These are phyloP conservation scores for Sclerotinia spermophila DNA, from an alignment of 2,329 filamentous ascomycete species.

Conservation along the genomic window DNA sequence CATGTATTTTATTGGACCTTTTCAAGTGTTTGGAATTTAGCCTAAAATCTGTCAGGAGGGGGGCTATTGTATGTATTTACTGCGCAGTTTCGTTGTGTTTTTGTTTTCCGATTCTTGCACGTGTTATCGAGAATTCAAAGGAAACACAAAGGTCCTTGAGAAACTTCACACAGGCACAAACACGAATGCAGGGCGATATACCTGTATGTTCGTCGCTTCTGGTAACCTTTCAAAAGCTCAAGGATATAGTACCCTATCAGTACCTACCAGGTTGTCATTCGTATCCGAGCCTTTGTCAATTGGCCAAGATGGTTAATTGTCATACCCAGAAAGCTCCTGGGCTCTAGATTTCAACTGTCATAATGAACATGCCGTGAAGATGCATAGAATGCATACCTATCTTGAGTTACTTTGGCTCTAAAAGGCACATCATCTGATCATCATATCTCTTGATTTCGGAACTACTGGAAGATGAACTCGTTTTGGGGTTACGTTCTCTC, in stretches of 20 bases:
- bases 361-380: neutral
- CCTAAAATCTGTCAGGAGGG: neutral
- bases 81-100: neutral
- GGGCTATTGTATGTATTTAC: neutral
- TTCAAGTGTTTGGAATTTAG: neutral
- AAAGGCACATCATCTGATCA: conserved; percentile 14
- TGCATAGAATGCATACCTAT: conserved; percentile 1
- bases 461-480: neutral
- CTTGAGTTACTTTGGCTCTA: conserved; percentile 10
- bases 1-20: neutral
- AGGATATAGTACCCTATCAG: neutral
- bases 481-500: neutral
- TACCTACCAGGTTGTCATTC: conserved; percentile 1
- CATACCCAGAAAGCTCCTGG: neutral
- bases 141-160: neutral
- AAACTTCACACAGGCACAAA: neutral
- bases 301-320: neutral
- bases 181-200: neutral
- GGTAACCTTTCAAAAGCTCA: neutral
- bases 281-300: neutral
- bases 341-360: neutral
- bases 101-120: neutral
- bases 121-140: neutral
- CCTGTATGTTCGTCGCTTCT: conserved; percentile 3
- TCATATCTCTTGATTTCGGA: conserved; percentile 1